Evolutionary conservation across 177 flowering plant species (phyloP).

Genomic region (Tripterygium wilfordii): DNA sequence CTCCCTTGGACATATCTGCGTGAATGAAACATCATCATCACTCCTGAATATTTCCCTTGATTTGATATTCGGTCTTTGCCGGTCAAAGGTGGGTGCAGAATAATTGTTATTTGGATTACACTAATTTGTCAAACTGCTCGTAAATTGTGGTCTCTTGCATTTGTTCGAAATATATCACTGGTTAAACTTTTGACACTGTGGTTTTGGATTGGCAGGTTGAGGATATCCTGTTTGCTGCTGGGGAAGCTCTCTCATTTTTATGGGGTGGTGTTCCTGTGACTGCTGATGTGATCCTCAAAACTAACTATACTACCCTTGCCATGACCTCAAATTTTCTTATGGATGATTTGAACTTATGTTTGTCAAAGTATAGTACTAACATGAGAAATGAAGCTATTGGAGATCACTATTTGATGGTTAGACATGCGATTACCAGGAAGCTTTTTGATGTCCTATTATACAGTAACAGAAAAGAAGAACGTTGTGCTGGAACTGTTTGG

Average conservation of each 20-base stretch:
- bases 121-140: background rate
- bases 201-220: conserved; percentile 62
- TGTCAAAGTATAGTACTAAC: conserved; percentile 19
- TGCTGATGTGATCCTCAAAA: conserved; percentile 83
- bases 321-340: conserved; percentile 73
- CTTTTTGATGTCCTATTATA: conserved; percentile 84
- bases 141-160: no score
- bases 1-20: conserved; percentile 82
- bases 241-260: conserved; percentile 89
- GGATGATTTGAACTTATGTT: conserved; percentile 44
- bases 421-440: conserved; percentile 66
- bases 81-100: conserved; percentile 69
- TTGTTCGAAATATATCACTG: no score
- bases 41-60: conserved; percentile 61
- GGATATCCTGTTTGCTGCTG: conserved; percentile 94
- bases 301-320: conserved; percentile 82
- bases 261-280: conserved; percentile 98
- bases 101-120: background rate
- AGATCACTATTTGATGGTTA: conserved; percentile 38
- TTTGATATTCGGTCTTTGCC: conserved; percentile 72
- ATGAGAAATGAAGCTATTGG: conserved; percentile 35
- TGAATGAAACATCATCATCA: conserved; percentile 56
- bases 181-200: no score
- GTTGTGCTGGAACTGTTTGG: conserved; percentile 98
- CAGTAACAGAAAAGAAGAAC: conserved; percentile 91